phyloP scores from a whole-genome alignment of 176 grass and related monocot species.

The Triticum turgidum region DNA sequence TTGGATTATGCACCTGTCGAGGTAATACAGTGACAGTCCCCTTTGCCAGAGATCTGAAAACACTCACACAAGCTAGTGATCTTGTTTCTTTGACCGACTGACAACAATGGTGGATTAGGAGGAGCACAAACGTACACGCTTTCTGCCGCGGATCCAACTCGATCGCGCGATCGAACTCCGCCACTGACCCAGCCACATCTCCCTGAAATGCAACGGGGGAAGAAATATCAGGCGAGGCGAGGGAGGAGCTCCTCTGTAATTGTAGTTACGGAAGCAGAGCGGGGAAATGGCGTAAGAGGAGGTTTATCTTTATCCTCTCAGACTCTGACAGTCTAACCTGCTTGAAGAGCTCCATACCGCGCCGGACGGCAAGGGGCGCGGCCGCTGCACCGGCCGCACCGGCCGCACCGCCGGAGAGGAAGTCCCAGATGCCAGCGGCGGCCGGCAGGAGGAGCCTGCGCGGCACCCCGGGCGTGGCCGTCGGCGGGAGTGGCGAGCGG shows the following conservation, averaged over 20 bases:
- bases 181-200: slow-evolving; percentile 66
- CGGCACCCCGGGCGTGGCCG: slow-evolving; percentile 6
- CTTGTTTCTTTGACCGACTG: neutral
- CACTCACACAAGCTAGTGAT: neutral
- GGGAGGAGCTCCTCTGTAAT: neutral
- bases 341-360: slow-evolving; percentile 78
- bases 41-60: slow-evolving; percentile 89
- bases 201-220: slow-evolving; percentile 23
- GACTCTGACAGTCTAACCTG: slow-evolving; percentile 26
- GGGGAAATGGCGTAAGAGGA: neutral
- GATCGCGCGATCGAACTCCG: slow-evolving; percentile 69
- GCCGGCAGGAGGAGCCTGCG: slow-evolving; percentile 58
- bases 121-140: slow-evolving; percentile 57
- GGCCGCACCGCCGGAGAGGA: slow-evolving; percentile 52
- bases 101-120: neutral
- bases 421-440: slow-evolving; percentile 61
- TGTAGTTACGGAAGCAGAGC: neutral
- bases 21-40: slow-evolving; percentile 82
- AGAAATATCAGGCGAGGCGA: neutral
- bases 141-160: slow-evolving; percentile 75
- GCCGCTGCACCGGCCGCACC: slow-evolving; percentile 36
- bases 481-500: slow-evolving; percentile 16
- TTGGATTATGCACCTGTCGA: slow-evolving; percentile 46
- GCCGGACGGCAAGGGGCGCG: slow-evolving; percentile 57
- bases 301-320: no score